A percentile compares a stretch with the other conserved stretches of the same genome.
These are phyloP conservation scores for Fagus sylvatica DNA, from an alignment of 306 rosid genomes.

Conservation along the genomic window DNA sequence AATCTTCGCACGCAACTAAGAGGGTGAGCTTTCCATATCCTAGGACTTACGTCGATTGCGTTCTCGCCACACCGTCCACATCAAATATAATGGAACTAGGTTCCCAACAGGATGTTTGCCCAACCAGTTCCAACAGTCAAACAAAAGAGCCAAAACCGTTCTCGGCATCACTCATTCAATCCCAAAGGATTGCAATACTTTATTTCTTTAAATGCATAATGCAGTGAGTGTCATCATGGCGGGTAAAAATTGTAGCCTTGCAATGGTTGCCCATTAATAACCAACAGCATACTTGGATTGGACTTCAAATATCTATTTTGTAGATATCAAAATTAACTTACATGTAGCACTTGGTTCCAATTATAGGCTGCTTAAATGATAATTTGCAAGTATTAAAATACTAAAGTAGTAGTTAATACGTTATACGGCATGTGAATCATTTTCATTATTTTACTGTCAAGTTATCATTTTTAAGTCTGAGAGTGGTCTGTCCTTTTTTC, in stretches of 20 bases:
- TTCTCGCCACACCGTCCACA: too few species aligned
- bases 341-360: background rate
- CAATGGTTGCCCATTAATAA: background rate
- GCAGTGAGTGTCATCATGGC: too few species aligned
- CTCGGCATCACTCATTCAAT: too few species aligned
- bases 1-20: too few species aligned
- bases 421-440: background rate
- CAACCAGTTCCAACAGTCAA: too few species aligned
- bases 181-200: too few species aligned
- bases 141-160: too few species aligned
- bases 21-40: too few species aligned
- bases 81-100: too few species aligned
- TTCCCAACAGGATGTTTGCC: too few species aligned
- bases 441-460: background rate
- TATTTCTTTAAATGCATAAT: too few species aligned
- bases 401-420: background rate
- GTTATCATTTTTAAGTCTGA: constrained; percentile 15
- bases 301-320: background rate
- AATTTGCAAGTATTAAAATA: background rate
- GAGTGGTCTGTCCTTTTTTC: constrained; percentile 10
- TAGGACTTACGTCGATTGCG: too few species aligned
- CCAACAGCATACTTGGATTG: background rate
- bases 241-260: background rate
- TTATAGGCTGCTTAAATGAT: constrained; percentile 5
- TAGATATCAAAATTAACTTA: background rate